A percentile compares a stretch with the other conserved stretches of the same genome.
These are phyloP conservation scores for Papiliotrema laurentii DNA, from an alignment of 1,284 basidiomycete species.

Conservation along the genomic window DNA sequence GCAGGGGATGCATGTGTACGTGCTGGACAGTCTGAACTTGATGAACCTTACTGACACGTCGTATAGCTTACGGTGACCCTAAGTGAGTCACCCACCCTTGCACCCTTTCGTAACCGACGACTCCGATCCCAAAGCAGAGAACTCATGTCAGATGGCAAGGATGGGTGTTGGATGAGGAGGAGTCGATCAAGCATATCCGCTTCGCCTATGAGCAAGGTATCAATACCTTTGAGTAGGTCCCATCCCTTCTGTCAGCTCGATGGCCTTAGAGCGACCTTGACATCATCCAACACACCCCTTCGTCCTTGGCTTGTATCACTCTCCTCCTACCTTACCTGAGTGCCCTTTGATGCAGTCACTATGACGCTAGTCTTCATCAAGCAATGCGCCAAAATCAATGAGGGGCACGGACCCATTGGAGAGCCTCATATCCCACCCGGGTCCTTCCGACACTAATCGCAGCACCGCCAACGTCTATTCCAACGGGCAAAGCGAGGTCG, in stretches of 20 bases:
- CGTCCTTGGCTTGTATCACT: no score
- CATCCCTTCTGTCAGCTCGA: neutral
- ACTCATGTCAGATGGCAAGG: slow-evolving; percentile 15
- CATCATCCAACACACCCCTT: no score
- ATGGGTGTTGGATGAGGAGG: slow-evolving; percentile 40
- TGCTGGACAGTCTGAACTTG: no score
- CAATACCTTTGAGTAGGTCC: slow-evolving; percentile 40
- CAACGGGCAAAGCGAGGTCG: slow-evolving; percentile 56
- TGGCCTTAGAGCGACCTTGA: neutral
- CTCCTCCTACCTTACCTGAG: no score
- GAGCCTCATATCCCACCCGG: no score
- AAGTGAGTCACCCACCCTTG: slow-evolving; percentile 4
- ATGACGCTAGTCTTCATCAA: no score
- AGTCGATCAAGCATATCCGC: slow-evolving; percentile 42
- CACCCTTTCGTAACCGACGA: neutral
- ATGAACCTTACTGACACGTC: neutral
- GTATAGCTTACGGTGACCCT: slow-evolving; percentile 29
- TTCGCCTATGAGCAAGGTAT: slow-evolving; percentile 39
- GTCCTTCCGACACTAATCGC: neutral
- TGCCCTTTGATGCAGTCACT: no score
- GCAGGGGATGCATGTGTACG: slow-evolving; percentile 33
- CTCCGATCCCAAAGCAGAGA: neutral
- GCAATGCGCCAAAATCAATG: no score
- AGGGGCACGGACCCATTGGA: no score
- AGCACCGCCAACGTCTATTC: slow-evolving; percentile 50